Evolutionary conservation across 2,329 filamentous ascomycete species (phyloP).

Genomic region (Ophiostoma quercus): DNA sequence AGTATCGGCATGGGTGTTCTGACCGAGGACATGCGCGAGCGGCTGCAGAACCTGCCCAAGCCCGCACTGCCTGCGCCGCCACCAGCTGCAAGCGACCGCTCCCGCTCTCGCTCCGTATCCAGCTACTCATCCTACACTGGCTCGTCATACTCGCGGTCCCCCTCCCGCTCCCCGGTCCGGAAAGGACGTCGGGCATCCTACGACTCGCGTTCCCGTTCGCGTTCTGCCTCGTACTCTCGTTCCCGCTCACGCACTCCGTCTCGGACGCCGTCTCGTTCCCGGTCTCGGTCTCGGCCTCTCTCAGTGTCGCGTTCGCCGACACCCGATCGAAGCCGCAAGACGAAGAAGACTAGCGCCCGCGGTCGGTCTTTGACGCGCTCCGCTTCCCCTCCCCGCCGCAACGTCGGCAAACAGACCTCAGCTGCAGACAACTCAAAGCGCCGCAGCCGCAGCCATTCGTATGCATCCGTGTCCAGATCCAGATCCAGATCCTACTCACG

Average conservation of each 20-base stretch:
- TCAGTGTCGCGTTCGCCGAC: conserved; percentile 9
- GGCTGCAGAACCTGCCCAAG: conserved; percentile 83
- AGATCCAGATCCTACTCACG: conserved; percentile 25
- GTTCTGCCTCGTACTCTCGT: conserved; percentile 22
- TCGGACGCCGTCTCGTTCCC: background rate
- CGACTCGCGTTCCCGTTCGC: conserved; percentile 20
- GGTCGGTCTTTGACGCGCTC: conserved; percentile 18
- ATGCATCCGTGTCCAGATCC: conserved; percentile 27
- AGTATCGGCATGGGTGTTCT: conserved; percentile 93
- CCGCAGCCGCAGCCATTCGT: conserved; percentile 27
- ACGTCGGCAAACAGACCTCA: background rate
- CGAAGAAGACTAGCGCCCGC: conserved; percentile 8
- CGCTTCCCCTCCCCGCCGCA: background rate
- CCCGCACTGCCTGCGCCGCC: conserved; percentile 67
- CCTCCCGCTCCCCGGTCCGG: conserved; percentile 39
- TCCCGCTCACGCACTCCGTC: conserved; percentile 4
- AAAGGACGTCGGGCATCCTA: conserved; percentile 37
- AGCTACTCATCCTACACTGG: conserved; percentile 72
- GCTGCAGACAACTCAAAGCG: background rate
- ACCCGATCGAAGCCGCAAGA: conserved; percentile 12
- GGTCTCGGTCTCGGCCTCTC: background rate
- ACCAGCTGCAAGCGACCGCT: conserved; percentile 27
- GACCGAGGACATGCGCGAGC: conserved; percentile 91
- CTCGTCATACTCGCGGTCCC: conserved; percentile 51
- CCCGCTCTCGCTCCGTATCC: conserved; percentile 53